A percentile compares a stretch with the other conserved stretches of the same genome.
Evolutionary conservation across 2,329 filamentous ascomycete genomes (phyloP).

Genomic region (Botrytis hyacinthi): DNA sequence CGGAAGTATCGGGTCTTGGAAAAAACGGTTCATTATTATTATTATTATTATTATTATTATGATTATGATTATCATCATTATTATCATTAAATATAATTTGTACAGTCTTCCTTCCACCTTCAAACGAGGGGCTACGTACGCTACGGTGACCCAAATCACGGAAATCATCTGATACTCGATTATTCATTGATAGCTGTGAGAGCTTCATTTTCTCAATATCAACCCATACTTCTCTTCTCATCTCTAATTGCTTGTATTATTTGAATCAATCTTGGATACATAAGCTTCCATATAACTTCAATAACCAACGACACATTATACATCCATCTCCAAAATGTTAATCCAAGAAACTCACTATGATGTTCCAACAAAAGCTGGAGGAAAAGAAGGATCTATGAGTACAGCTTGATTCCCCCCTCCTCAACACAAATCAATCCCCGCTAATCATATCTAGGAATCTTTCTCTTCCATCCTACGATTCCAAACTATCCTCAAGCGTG

Average conservation of each 20-base stretch:
- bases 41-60: too few species aligned
- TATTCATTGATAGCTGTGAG: background rate
- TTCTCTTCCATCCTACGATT: constrained; percentile 82
- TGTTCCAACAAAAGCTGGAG: constrained; percentile 57
- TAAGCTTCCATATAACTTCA: background rate
- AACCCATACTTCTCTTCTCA: background rate
- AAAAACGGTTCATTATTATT: background rate
- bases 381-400: constrained; percentile 55
- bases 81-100: too few species aligned
- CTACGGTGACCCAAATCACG: background rate
- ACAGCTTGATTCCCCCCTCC: constrained; percentile 15
- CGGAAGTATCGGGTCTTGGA: background rate
- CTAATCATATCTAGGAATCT: constrained; percentile 62
- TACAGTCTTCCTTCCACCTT: background rate
- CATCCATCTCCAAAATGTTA: constrained; percentile 48
- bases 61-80: background rate
- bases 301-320: background rate
- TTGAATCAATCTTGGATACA: background rate
- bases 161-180: background rate
- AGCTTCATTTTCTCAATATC: background rate
- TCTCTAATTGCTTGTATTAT: background rate
- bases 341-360: constrained; percentile 59
- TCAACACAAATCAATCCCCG: background rate
- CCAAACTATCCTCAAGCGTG: constrained; percentile 84
- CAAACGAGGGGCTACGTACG: constrained; percentile 5